A percentile compares a stretch with the other conserved stretches of the same genome.
Evolutionary conservation across 768 basidiomycete species (phyloP).

Genomic region (Flagelloscypha sp.): DNA sequence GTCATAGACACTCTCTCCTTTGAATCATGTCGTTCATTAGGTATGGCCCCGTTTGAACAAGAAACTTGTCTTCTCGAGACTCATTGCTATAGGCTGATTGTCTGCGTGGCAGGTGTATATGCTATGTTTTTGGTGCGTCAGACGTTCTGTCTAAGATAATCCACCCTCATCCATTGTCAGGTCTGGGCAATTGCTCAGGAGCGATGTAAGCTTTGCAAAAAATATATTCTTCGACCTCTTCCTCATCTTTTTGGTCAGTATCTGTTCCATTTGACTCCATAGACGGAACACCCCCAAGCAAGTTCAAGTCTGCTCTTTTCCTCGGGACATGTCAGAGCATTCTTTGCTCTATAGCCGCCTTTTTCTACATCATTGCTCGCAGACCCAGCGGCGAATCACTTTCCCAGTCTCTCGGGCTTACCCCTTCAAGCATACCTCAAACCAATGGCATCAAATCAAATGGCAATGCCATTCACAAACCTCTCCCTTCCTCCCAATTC

Average conservation of each 20-base stretch:
- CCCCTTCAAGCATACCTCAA: constrained; percentile 16
- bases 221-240: background rate
- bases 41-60: constrained; percentile 4
- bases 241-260: constrained; percentile 34
- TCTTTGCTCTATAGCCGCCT: constrained; percentile 66
- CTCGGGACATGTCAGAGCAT: constrained; percentile 80
- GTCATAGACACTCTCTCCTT: too few relatives aligned
- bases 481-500: constrained; percentile 27
- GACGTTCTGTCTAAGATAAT: constrained; percentile 6
- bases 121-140: constrained; percentile 77
- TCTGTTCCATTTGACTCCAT: constrained; percentile 76
- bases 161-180: constrained; percentile 32
- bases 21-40: constrained; percentile 18
- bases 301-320: constrained; percentile 81
- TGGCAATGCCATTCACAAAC: constrained; percentile 22
- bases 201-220: constrained; percentile 49
- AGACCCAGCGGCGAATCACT: constrained; percentile 47
- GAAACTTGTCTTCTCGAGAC: constrained; percentile 1
- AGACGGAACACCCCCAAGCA: constrained; percentile 52
- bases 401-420: constrained; percentile 54
- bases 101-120: constrained; percentile 86
- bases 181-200: constrained; percentile 94
- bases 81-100: constrained; percentile 39
- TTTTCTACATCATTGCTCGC: constrained; percentile 65
- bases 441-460: constrained; percentile 25